Conservation (phyloP, 768 basidiomycete genomes). For the Candolleomyces eurysporus region DNA sequence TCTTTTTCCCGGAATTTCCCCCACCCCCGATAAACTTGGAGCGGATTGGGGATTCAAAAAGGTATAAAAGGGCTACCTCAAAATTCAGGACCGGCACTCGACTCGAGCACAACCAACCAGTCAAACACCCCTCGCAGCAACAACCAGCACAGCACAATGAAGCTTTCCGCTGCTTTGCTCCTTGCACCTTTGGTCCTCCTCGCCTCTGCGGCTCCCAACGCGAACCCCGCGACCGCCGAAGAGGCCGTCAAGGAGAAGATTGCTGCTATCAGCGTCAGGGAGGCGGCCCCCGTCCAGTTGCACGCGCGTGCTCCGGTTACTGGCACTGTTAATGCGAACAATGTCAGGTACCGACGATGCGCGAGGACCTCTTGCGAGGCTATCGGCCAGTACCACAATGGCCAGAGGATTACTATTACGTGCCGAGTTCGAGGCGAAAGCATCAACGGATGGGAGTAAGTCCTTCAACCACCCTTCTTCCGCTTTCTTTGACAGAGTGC, state of each 20-base stretch:
- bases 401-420: neutral
- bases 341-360: neutral
- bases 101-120: neutral
- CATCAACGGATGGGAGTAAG: neutral
- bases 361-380: neutral
- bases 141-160: neutral
- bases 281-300: neutral
- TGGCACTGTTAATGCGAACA: neutral
- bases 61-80: no score
- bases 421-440: neutral
- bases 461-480: neutral
- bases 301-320: neutral
- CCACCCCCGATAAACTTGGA: no score
- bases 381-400: neutral
- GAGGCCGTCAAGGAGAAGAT: neutral
- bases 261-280: neutral
- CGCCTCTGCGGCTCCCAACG: neutral
- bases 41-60: no score
- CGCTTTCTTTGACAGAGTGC: neutral
- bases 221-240: neutral
- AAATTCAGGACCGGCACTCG: no score
- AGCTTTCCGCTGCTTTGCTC: neutral
- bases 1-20: no score
- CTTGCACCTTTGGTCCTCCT: neutral
- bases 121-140: neutral